Evolutionary conservation across 768 basidiomycete genomes (phyloP), one percentile per base, ranked within the genome.

Genomic region (Pleurotus tuber-regium): DNA sequence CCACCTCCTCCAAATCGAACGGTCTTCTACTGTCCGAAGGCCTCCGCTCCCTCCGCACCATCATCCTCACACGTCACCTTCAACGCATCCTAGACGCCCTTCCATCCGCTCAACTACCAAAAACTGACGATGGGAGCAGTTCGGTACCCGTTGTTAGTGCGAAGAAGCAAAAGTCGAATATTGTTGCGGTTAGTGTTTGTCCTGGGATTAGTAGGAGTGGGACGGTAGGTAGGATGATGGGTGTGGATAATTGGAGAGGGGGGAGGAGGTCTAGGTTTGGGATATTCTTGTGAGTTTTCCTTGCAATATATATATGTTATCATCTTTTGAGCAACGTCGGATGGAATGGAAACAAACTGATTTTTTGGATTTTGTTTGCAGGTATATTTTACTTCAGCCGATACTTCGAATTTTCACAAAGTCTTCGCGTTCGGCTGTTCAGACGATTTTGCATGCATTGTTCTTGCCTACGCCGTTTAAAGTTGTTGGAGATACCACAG

Each of bases 51-150:
- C 69, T 91, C 16, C 78, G 86, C 33, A 79, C 78, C 14, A 62
- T 78, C 47, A 69, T 89, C 48, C 69, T 89, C 41, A 86, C 84
- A 36, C 77, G 83, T 5, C 92, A 96, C 68, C 76, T 97, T 3
- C 92, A 96, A 62, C 80, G 87, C 9, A 79, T 95, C 23, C 70
- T 95, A 25, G 89, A 95, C 59, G 88, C 91, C 0, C 77, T 96
- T 1, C 89, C 89, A 0, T 78, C 80, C 8, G 71, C 73, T 9
- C 75, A 75, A 35, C 62, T 73, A 2, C 73, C 76, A 8, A 59
- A 55, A n/a, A 63, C 60, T 10, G 54, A 59, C 16, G 50, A 57
- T 14, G 25, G 35, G 11, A 52, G 57, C 10, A 54, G 43, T 30
- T 36, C 60, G 1, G 51, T 61, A 23, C 29, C 74, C 66, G 75